Percentiles rank a stretch among this genome's conserved stretches.
Conservation (phyloP, 495 filamentous ascomycete genomes). For the Penicillium diatomitis region DNA sequence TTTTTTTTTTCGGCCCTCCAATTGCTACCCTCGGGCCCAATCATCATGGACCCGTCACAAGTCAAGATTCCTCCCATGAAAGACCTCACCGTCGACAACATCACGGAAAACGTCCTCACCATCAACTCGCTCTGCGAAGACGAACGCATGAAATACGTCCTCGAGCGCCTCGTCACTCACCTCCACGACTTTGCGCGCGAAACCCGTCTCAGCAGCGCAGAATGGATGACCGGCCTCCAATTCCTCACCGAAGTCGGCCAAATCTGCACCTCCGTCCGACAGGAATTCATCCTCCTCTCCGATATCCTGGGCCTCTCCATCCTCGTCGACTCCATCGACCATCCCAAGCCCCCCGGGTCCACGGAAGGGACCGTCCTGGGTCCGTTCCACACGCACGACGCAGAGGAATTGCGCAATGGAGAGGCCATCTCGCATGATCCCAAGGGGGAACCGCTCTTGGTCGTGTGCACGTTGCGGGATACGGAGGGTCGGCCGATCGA, state of each 20-base stretch:
- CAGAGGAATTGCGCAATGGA: slow-evolving; percentile 54
- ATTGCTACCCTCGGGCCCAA: too few relatives aligned
- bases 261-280: slow-evolving; percentile 61
- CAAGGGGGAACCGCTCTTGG: slow-evolving; percentile 52
- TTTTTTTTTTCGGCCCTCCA: background rate
- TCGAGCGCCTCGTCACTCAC: slow-evolving; percentile 66
- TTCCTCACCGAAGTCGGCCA: slow-evolving; percentile 70
- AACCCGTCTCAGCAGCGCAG: slow-evolving; percentile 64
- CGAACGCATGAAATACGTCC: slow-evolving; percentile 60
- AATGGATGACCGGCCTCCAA: slow-evolving; percentile 67
- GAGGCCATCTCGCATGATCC: slow-evolving; percentile 61
- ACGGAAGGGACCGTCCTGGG: slow-evolving; percentile 89
- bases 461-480: slow-evolving; percentile 68
- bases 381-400: slow-evolving; percentile 91
- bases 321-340: slow-evolving; percentile 84
- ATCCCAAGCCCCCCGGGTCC: slow-evolving; percentile 65
- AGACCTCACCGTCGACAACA: slow-evolving; percentile 73
- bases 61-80: slow-evolving; percentile 52
- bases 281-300: slow-evolving; percentile 92
- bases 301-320: slow-evolving; percentile 85
- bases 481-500: slow-evolving; percentile 55
- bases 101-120: slow-evolving; percentile 64
- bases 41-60: slow-evolving; percentile 43
- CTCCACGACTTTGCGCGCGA: slow-evolving; percentile 78
- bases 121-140: slow-evolving; percentile 66